A percentile compares a stretch with the other conserved stretches of the same genome.
These are phyloP conservation scores for Acacia acuminata DNA, from an alignment of 306 rosid species.

Conservation along the genomic window DNA sequence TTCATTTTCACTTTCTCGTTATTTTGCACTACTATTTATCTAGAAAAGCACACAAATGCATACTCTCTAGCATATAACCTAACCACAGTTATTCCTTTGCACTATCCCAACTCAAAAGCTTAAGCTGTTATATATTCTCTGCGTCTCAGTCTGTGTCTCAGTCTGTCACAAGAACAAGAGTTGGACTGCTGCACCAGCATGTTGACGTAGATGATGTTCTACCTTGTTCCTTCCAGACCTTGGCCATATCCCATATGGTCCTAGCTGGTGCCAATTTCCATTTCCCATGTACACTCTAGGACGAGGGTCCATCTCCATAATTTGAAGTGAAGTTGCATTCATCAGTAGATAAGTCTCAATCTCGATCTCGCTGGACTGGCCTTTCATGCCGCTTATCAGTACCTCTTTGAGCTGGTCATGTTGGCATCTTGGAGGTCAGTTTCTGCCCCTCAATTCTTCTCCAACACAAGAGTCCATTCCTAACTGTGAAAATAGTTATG, in stretches of 20 bases:
- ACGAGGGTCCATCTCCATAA: slow-evolving; percentile 41
- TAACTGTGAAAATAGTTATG: slow-evolving; percentile 27
- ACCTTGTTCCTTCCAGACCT: slow-evolving; percentile 22
- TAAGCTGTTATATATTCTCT: background rate
- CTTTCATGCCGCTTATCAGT: slow-evolving; percentile 30
- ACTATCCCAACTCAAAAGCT: background rate
- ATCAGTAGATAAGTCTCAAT: slow-evolving; percentile 34
- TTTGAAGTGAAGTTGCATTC: slow-evolving; percentile 36
- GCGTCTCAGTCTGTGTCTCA: no score
- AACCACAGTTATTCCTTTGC: background rate
- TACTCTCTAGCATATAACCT: no score
- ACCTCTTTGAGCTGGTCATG: slow-evolving; percentile 36
- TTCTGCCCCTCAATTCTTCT: background rate
- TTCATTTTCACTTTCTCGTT: no score
- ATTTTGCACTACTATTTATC: no score
- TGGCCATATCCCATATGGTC: no score
- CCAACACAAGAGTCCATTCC: slow-evolving; percentile 4
- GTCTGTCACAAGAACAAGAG: slow-evolving; percentile 21
- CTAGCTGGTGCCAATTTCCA: slow-evolving; percentile 29
- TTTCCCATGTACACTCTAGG: slow-evolving; percentile 34
- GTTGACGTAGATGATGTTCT: slow-evolving; percentile 9
- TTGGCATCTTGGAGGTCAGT: background rate
- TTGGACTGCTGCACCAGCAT: slow-evolving; percentile 5
- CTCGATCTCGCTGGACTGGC: slow-evolving; percentile 34
- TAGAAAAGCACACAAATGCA: no score